Evolutionary conservation across 2,329 filamentous ascomycete species (phyloP), one percentile per base, ranked within the genome.

Genomic region (Colletotrichum salicis): DNA sequence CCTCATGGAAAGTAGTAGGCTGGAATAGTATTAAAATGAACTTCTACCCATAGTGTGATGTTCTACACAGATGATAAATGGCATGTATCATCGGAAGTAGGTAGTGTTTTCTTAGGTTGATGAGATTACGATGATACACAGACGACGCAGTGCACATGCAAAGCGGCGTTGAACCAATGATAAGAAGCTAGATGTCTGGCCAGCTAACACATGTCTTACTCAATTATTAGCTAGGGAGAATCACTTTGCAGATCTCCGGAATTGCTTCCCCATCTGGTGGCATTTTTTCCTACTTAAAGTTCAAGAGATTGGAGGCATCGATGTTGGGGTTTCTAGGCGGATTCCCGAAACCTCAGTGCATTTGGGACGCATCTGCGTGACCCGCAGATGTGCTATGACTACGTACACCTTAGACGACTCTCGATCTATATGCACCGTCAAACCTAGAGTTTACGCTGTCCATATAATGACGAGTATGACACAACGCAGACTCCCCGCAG

Each of bases 141-240:
- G 27, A 27, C 52, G 41, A 52, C 41, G 48, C 41, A 29, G 62
- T 15, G 57, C 67, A n/a, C 51, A 64, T 56, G 61, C 33, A 68
- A 31, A 15, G 29, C 59, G 37, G 13, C 13, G 19, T 19, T 4
- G 37, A 27, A 45, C 51, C 24, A 27, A 35, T 29, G 35, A 10
- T 56, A 54, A 59, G 45, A 68, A 63, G 69, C 24, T 10, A 27
- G 22, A 24, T 55, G 52, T n/a, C 31, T 64, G 51, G 55, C 24
- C 29, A 22, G 37, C 58, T 35, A 64, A 64, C 48, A 60, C 69
- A 55, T 71, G 69, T 71, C 60, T 71, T 55, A 60, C 59, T 51
- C 54, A 29, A 51, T 48, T 45, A 60, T 29, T 29, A 31, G 55
- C 64, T 58, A 70, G 65, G 33, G 54, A 64, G 54, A 37, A 48